Base-by-base conservation (phyloP, 805 yeast genomes). In the Teunomyces pallodes region DNA sequence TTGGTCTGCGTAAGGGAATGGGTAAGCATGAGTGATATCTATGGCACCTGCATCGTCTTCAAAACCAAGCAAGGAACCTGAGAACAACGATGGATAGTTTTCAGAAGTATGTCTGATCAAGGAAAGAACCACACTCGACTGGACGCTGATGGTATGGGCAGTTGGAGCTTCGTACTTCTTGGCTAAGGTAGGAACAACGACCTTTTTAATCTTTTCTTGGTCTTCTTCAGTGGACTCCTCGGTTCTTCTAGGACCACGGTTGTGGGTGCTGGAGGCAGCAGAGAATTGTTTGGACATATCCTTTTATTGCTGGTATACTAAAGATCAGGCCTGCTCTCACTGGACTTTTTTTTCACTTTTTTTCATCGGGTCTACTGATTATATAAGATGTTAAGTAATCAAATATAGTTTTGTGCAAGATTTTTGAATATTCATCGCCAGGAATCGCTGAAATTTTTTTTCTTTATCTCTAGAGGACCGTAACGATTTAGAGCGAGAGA, bases 31-130 rank as follows among this genome's bases (percentile, higher is more conserved):
- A 9, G 89, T 74, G 47, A 80, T 65, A 54, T 70, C 76, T 31
- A 79, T 72, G 9, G 72, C 66, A 38, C 78, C 79, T 30, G 64
- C 72, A 47, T 78, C 80, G 48, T 79, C 80, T 61, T 84, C 89
- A 50, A 84, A 73, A n/a, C 96, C 96, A 48, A 83, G 80, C 46
- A 88, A 72, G 33, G 89, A 83, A 16, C 96, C 96, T 27, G 84
- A 74, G 50, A 77, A 84, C 26, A 81, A 69, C 36, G 81, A 73
- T 38, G 90, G 87, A 59, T 73, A 76, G 56, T 78, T 68, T 47
- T 83, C 86, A 16, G 87, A 74, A 8, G 87, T 81, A 62, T 85
- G 87, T 64, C 84, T 82, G 56, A 84, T 72, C 48, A 87, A 74
- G 54, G 84, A 83, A 56, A 55, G 82, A 78, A 70, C 76, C 60